Base-by-base conservation (phyloP, 2,329 filamentous ascomycete species). In the Cordyceps tenuipes region DNA sequence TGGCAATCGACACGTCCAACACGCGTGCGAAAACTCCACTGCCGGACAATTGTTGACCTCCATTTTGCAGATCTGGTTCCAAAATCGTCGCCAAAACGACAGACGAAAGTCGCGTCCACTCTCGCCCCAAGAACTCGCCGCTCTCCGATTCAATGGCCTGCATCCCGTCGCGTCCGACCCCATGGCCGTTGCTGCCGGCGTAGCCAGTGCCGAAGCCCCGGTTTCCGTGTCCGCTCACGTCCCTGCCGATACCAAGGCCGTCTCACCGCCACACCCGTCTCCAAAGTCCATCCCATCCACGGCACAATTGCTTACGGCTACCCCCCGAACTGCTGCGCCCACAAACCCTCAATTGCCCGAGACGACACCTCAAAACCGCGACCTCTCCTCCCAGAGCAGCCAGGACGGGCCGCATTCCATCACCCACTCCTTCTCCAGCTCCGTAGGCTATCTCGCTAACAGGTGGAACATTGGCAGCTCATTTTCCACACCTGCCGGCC, bases 51-150 rank as follows among this genome's bases (percentile, higher is more conserved):
- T 50, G 50, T 21, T 54, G 51, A 54, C 56, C 21, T 50, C 26
- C 23, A 19, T 52, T 59, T 50, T 53, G n/a, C 61, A 97, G 93
- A 96, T 97, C 67, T 97, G 93, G 93, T 97, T 97, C 75, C 93
- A 97, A 70, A 97, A 97, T 70, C 85, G 91, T 69, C 84, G 93
- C 65, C 93, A 97, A 73, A 96, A 95, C 73, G 90, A 95, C 72
- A 84, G 93, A 67, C 85, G 93, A 66, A 95, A 93, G 77, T 91
- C 90, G 59, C 88, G 90, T 66, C 91, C 92, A 51, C 80, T 96
- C 43, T 84, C 90, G 31, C 83, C 87, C 10, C 86, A 91, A 71
- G 90, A 94, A 71, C 82, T 93, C 59, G 84, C 81, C 64, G 81
- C 82, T 61, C 75, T 86, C 66, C 74, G 81, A 68, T 79, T 82